A percentile compares a stretch with the other conserved stretches of the same genome.
Evolutionary conservation across 495 filamentous ascomycete species (phyloP).

Genomic region (Penicillium chermesinum): DNA sequence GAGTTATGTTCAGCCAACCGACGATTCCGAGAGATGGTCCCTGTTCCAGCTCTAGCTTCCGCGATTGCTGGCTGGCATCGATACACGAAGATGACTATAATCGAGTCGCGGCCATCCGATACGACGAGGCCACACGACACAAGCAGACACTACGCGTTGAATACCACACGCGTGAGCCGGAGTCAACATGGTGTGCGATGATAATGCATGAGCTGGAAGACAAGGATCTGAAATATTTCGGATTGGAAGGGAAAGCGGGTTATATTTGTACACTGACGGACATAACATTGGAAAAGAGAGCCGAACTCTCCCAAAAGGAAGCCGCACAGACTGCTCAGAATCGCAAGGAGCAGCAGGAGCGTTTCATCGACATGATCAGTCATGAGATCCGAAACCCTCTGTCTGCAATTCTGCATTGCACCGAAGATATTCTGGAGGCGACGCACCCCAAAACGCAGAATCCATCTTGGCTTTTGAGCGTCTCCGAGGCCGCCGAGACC

Average conservation of each 20-base stretch:
- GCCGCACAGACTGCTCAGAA: constrained; percentile 60
- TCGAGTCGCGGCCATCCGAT: constrained; percentile 10
- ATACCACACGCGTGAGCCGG: constrained; percentile 10
- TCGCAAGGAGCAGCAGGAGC: constrained; percentile 66
- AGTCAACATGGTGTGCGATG: constrained; percentile 15
- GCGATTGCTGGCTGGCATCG: constrained; percentile 14
- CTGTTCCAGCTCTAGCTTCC: constrained; percentile 1
- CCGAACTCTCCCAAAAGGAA: constrained; percentile 49
- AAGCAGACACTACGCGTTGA: constrained; percentile 14
- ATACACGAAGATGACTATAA: constrained; percentile 21
- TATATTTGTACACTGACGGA: constrained; percentile 28
- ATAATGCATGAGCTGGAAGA: constrained; percentile 12
- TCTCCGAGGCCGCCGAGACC: constrained; percentile 69
- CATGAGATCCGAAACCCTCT: constrained; percentile 87
- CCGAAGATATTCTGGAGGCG: constrained; percentile 60
- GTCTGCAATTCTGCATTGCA: constrained; percentile 74
- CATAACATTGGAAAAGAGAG: constrained; percentile 44
- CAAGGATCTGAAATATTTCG: constrained; percentile 3
- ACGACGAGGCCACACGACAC: constrained; percentile 3
- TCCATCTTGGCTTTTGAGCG: constrained; percentile 12
- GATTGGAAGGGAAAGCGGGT: constrained; percentile 8
- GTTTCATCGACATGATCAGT: constrained; percentile 85
- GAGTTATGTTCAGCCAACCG: constrained; percentile 17
- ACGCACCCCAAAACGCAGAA: constrained; percentile 7
- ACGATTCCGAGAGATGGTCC: constrained; percentile 18